Percentiles rank a stretch among this genome's conserved stretches.
Conservation (phyloP, 306 rosid species). For the Begonia peltatifolia region DNA sequence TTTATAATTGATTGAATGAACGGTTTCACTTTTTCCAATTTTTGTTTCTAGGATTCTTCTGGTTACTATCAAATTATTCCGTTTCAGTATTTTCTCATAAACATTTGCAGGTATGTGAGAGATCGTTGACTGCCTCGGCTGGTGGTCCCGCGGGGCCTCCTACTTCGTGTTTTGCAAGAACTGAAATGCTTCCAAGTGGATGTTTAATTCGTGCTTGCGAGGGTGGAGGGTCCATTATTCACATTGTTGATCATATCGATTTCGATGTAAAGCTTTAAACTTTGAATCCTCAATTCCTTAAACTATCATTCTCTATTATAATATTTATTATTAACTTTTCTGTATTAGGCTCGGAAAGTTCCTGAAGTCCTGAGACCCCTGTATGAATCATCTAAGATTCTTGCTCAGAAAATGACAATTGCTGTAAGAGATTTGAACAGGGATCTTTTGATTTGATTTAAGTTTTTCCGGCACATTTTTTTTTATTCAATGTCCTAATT, state of each 20-base stretch:
- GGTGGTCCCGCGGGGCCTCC: slow-evolving; percentile 88
- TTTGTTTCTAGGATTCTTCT: neutral
- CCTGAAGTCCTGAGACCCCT: slow-evolving; percentile 97
- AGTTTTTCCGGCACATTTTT: too few species aligned
- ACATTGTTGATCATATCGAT: slow-evolving; percentile 88
- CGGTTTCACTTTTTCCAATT: neutral
- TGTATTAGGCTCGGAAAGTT: slow-evolving; percentile 12
- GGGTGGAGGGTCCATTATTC: slow-evolving; percentile 92
- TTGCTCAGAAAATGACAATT: slow-evolving; percentile 81
- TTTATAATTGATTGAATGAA: too few species aligned
- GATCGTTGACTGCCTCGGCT: slow-evolving; percentile 69
- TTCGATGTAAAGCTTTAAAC: slow-evolving; percentile 48
- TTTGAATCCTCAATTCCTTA: too few species aligned
- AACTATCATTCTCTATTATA: too few species aligned
- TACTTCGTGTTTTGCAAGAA: slow-evolving; percentile 59
- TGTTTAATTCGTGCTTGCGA: slow-evolving; percentile 83
- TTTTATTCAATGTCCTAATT: neutral
- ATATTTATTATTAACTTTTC: neutral
- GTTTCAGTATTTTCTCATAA: neutral
- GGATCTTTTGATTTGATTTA: neutral
- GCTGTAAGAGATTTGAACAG: slow-evolving; percentile 37
- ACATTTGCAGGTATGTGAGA: slow-evolving; percentile 63
- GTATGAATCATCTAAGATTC: slow-evolving; percentile 79
- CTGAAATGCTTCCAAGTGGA: slow-evolving; percentile 96
- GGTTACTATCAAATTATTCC: neutral